Evolutionary conservation across 2,329 filamentous ascomycete genomes (phyloP).

Genomic region (Trichophyton schoenleinii): DNA sequence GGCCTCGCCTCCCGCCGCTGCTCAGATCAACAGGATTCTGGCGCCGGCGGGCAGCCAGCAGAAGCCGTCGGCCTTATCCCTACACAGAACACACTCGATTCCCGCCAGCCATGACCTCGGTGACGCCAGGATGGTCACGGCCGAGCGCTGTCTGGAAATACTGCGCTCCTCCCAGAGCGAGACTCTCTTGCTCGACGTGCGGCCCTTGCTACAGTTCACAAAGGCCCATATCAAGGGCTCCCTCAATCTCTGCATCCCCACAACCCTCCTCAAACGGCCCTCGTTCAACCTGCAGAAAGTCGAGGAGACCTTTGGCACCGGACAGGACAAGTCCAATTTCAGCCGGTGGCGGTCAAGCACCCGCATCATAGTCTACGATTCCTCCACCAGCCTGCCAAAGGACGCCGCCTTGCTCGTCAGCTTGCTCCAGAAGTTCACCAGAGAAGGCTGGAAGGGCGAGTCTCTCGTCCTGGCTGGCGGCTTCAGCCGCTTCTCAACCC

Average conservation of each 20-base stretch:
- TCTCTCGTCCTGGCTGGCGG: constrained; percentile 70
- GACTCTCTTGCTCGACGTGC: constrained; percentile 67
- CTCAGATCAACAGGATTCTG: neutral
- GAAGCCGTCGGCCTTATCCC: neutral
- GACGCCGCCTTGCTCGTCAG: constrained; percentile 72
- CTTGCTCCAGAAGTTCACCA: constrained; percentile 84
- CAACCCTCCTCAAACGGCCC: constrained; percentile 77
- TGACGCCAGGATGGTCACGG: constrained; percentile 41
- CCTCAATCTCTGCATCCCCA: constrained; percentile 87
- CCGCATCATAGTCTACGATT: constrained; percentile 79
- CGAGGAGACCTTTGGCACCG: constrained; percentile 68
- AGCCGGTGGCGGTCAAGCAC: constrained; percentile 60
- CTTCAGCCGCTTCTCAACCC: constrained; percentile 58
- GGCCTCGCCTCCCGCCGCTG: neutral
- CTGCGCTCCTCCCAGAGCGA: constrained; percentile 40
- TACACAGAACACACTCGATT: constrained; percentile 40
- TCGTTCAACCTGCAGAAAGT: constrained; percentile 85
- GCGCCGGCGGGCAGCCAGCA: neutral
- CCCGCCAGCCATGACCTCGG: constrained; percentile 38
- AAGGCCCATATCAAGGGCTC: constrained; percentile 64
- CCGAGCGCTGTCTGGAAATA: constrained; percentile 44
- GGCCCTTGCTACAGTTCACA: constrained; percentile 72
- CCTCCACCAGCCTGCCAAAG: constrained; percentile 59
- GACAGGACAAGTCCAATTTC: constrained; percentile 59
- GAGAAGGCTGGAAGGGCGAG: constrained; percentile 65